A percentile compares a stretch with the other conserved stretches of the same genome.
These are phyloP conservation scores for Podospora comata DNA, from an alignment of 495 filamentous ascomycete species.

Conservation along the genomic window DNA sequence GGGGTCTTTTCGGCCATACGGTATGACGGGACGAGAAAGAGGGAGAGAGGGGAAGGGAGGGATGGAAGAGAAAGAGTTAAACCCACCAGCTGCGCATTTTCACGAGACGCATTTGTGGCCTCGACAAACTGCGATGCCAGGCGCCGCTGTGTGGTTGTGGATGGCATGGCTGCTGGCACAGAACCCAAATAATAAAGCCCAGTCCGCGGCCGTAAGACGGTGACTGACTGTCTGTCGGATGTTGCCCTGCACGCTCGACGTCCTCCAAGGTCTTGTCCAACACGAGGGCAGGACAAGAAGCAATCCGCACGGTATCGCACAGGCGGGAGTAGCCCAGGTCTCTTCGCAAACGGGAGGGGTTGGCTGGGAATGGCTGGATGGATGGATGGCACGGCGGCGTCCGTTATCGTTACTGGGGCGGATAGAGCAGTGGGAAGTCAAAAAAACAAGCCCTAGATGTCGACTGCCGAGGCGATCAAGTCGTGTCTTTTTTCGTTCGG, in stretches of 20 bases:
- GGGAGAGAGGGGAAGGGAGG: too few relatives aligned
- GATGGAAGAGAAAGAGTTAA: neutral
- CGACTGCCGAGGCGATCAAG: neutral
- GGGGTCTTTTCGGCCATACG: slow-evolving; percentile 18
- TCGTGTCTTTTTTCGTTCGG: neutral
- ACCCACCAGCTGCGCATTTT: slow-evolving; percentile 51
- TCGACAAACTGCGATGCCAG: slow-evolving; percentile 50
- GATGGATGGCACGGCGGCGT: neutral
- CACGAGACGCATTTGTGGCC: slow-evolving; percentile 53
- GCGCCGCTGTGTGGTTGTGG: slow-evolving; percentile 46
- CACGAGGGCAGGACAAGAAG: neutral
- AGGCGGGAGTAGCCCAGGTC: neutral
- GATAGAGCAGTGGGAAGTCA: neutral
- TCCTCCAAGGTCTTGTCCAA: neutral
- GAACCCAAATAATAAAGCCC: neutral
- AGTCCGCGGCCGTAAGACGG: neutral
- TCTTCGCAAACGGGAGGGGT: neutral
- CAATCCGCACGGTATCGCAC: neutral
- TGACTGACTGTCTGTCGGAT: neutral
- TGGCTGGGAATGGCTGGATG: too few relatives aligned
- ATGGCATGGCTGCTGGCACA: slow-evolving; percentile 15
- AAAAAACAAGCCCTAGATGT: neutral
- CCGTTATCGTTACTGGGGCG: neutral
- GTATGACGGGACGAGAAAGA: slow-evolving; percentile 16
- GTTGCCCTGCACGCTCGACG: neutral